phyloP scores from a whole-genome alignment of 306 rosid species.

The Pueraria montana region DNA sequence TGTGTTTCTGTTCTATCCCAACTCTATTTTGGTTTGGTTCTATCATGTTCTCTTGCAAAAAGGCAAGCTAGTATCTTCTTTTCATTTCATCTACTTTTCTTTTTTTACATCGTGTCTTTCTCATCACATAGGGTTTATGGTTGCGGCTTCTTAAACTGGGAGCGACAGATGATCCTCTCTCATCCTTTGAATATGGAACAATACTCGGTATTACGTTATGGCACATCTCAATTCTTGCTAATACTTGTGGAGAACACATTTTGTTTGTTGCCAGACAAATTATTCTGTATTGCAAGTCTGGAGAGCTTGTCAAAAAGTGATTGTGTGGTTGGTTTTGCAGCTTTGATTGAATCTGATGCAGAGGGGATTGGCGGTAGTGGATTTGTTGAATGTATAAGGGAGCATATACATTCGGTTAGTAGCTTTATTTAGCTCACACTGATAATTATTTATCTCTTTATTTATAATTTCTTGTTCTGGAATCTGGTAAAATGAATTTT shows the following conservation, averaged over 20 bases:
- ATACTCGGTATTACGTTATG: slow-evolving; percentile 76
- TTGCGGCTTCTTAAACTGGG: slow-evolving; percentile 94
- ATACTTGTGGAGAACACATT: slow-evolving; percentile 1
- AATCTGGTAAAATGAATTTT: slow-evolving; percentile 44
- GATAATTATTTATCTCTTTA: slow-evolving; percentile 12
- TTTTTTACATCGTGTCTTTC: slow-evolving; percentile 31
- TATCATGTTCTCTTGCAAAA: not conserved
- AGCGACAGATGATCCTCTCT: slow-evolving; percentile 97
- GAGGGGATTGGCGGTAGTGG: slow-evolving; percentile 99
- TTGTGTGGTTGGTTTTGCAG: slow-evolving; percentile 66
- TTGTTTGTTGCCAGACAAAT: slow-evolving; percentile 41
- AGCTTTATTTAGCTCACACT: slow-evolving; percentile 44
- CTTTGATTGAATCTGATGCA: slow-evolving; percentile 98
- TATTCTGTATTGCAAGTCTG: slow-evolving; percentile 40
- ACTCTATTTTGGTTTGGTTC: not conserved
- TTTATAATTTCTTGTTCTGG: slow-evolving; percentile 20
- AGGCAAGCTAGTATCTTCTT: slow-evolving; percentile 10
- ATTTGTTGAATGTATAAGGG: slow-evolving; percentile 95
- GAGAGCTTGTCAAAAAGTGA: slow-evolving; percentile 46
- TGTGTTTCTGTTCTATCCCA: not conserved
- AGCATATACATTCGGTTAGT: slow-evolving; percentile 95
- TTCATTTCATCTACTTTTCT: not conserved
- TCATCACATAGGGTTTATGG: slow-evolving; percentile 87
- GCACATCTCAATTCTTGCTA: slow-evolving; percentile 48
- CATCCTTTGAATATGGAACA: slow-evolving; percentile 99